Evolutionary conservation across 768 basidiomycete species (phyloP), one percentile per base, ranked within the genome.

Genomic region (Russula emetica): DNA sequence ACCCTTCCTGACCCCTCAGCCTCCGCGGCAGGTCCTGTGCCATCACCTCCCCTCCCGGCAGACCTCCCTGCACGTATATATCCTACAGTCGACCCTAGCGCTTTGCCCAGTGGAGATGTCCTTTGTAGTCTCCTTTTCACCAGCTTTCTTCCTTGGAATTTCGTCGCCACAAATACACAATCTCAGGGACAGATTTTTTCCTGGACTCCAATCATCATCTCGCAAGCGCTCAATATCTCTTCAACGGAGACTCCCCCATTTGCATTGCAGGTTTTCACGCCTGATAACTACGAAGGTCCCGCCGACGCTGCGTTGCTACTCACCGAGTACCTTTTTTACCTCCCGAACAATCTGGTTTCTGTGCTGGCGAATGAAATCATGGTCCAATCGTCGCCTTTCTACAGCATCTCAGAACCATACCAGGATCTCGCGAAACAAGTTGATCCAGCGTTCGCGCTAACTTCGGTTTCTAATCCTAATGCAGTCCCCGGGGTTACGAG

Each of bases 131-230:
- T 95, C 45, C 69, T 91, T 65, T 88, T 92, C 73, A 79, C 84
- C 59, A 52, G 70, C 5, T 69, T 63, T 1, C 76, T 94, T 63
- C 81, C 80, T 61, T 95, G 93, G 93, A 22, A 68, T 0, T 91
- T 85, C 67, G 88, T 94, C 5, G 83, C 85, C 45, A 67, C 67
- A 16, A 84, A 78, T 63, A 63, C 74, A 9, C 77, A 86, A 60
- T 81, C 89, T 0, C 79, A 83, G 2, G 86, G 81, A 54, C 92
- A 98, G 76, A 79, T 98, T 49, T 90, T 98, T 70, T 83, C 82
- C 14, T 87, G 80, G 70, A 76, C 87, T 60, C 91, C 92, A 1
- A 30, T 70, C 0, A 71, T 86, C 60, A 68, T 88, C 58, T 65
- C 77, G 32, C 70, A 71, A 2, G 78, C 85, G 3, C 76, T 88